phyloP scores from a whole-genome alignment of 345 rosid genomes.

The Salix udensis region DNA sequence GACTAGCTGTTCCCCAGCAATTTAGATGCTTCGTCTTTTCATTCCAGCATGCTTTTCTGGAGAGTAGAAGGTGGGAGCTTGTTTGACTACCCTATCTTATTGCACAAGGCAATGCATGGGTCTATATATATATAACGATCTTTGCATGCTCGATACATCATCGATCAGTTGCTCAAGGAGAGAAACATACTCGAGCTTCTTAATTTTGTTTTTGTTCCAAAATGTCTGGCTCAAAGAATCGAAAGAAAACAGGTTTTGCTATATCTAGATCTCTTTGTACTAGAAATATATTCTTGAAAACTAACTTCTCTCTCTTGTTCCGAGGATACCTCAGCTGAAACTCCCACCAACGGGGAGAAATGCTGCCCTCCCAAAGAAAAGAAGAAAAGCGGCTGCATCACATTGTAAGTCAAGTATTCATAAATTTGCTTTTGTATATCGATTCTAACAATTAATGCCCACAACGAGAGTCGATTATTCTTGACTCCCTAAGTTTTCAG shows the following conservation, averaged over 20 bases:
- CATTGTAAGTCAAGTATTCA: conserved; percentile 36
- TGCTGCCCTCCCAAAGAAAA: conserved; percentile 26
- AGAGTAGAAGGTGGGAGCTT: neutral
- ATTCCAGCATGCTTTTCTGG: neutral
- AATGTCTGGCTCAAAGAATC: conserved; percentile 25
- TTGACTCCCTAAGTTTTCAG: neutral
- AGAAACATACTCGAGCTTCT: neutral
- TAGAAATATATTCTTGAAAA: neutral
- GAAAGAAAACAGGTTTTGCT: conserved; percentile 20
- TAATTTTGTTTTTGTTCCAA: neutral
- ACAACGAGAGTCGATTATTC: neutral
- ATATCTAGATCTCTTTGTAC: neutral
- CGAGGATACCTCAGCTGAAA: conserved; percentile 42
- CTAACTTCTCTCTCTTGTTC: conserved; percentile 8
- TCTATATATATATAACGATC: conserved; percentile 7
- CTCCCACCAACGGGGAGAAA: conserved; percentile 30
- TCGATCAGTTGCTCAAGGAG: neutral
- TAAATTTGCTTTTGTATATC: neutral
- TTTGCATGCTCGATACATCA: neutral
- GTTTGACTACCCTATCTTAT: neutral
- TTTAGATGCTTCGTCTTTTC: neutral
- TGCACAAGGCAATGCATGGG: neutral
- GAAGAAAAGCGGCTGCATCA: conserved; percentile 55
- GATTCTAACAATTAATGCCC: neutral
- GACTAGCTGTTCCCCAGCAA: neutral